Evolutionary conservation across 1,284 basidiomycete genomes (phyloP), one percentile per base, ranked within the genome.

Genomic region (Ganoderma lucidum): DNA sequence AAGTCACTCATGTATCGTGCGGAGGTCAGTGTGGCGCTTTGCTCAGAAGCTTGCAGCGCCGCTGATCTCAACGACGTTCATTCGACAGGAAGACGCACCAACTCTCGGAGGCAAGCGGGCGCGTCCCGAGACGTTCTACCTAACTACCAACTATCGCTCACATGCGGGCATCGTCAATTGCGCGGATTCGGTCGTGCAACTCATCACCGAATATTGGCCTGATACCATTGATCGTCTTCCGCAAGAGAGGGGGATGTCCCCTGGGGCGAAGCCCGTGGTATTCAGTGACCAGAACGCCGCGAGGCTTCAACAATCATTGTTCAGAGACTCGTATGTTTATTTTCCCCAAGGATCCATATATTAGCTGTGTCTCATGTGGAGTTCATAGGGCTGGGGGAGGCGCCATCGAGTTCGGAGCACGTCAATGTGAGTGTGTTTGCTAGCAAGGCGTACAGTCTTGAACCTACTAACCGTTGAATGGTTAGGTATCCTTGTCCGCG

Each of bases 91-190:
- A 51, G 48, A 51, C 4, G 6, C 48, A 12, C 48, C 48, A 3
- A 51, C 48, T 51, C 48, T 51, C 10, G 48, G 48, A 51, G 48
- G 48, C 48, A 59, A 30, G 19, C 67, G 67, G 9, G 51, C 42
- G 8, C 72, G 64, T 37, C 88, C 90, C 0, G 79, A 75, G 61
- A 81, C 81, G 2, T 93, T 93, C 76, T 86, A 91, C 63, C 83
- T 94, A 0, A 80, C 86, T 0, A 80, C 84, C 42, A 94, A 94
- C 73, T 92, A 91, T 75, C 86, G 92, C 19, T 93, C 90, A 0
- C 93, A 93, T 73, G 85, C 85, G 0, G 92, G 92, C 2, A 81
- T 82, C 42, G 87, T 92, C 23, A 83, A 87, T 55, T 90, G 89
- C 68, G 92, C 91, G 0, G 85, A 88, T 62, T 87, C 85, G 0